Evolutionary conservation across 2,329 filamentous ascomycete genomes (phyloP), one percentile per base, ranked within the genome.

Genomic region (Beauveria pseudobassiana): DNA sequence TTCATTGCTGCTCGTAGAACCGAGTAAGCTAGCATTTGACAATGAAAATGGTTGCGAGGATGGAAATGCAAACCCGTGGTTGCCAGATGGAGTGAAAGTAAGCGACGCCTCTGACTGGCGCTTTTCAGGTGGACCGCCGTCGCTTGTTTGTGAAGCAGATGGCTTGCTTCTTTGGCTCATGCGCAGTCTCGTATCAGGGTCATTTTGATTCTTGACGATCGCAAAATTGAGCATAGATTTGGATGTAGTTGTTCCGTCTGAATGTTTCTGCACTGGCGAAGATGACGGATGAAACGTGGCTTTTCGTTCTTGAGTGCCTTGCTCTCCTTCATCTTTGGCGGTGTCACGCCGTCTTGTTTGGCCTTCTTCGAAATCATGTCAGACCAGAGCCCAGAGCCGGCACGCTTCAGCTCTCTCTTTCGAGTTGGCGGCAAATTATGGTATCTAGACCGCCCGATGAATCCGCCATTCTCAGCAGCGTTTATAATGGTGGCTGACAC

Each of bases 171-270:
- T 78, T 71, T 93, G 90, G 68, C 88, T 91, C 34, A 91, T 76
- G 50, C 87, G 84, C 51, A 85, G 67, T 30, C 80, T 77, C 0
- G 87, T 89, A 63, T 79, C 80, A 5, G 84, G 81, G 67, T 90
- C 85, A 66, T 86, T 81, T 1, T 87, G 82, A 66, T 93, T 85
- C 73, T 96, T 96, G 24, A 93, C 89, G 14, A 92, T 83, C 1
- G 88, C 82, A 68, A 91, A 96, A 30, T 80, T 81, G 28, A 91
- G 76, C 1, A 69, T 72, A 5, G 74, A 73, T 28, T 72, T 75
- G 24, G 77, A 80, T 64, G 50, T 40, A 10, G 55, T 16, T n/a
- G 43, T 40, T 12, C 63, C 64, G 22, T 54, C 28, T 14, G 40
- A 2, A 2, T 38, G 28, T 26, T 65, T 64, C 14, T 55, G 22